These are phyloP conservation scores for Trichoderma sp. DNA, from an alignment of 2,329 filamentous ascomycete genomes.

Conservation along the genomic window DNA sequence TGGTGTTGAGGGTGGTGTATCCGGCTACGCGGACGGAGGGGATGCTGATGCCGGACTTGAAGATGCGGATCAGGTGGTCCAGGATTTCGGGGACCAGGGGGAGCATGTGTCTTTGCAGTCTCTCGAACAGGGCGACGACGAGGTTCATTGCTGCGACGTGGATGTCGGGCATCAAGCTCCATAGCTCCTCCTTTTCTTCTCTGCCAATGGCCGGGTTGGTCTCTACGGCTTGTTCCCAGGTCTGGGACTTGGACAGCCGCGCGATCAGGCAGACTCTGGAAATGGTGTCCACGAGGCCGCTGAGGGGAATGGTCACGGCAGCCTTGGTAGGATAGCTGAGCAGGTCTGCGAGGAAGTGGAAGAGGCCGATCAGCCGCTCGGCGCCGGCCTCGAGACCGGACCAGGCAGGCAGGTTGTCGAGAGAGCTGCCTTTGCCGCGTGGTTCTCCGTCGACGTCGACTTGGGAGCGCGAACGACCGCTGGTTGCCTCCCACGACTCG, in stretches of 20 bases:
- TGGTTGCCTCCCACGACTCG: conserved; percentile 77
- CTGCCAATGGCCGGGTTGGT: conserved; percentile 72
- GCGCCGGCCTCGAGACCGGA: conserved; percentile 72
- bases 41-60: conserved; percentile 58
- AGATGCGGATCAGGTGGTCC: conserved; percentile 72
- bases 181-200: conserved; percentile 81
- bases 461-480: conserved; percentile 50
- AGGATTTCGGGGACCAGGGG: conserved; percentile 66
- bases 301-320: conserved; percentile 67
- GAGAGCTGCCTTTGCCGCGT: conserved; percentile 48
- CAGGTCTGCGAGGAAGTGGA: conserved; percentile 66
- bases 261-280: conserved; percentile 70
- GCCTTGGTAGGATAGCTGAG: conserved; percentile 66
- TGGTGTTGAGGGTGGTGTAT: conserved; percentile 60
- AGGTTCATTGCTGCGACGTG: conserved; percentile 72
- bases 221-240: conserved; percentile 56
- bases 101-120: conserved; percentile 60
- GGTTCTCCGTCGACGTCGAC: conserved; percentile 52
- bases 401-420: conserved; percentile 68
- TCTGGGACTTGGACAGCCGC: conserved; percentile 52
- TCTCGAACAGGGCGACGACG: conserved; percentile 57
- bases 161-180: conserved; percentile 70
- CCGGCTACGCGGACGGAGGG: conserved; percentile 59
- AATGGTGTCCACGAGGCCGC: conserved; percentile 67
- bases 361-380: conserved; percentile 67